Conservation (phyloP, 1,284 basidiomycete species). For the Ustilago hordei region DNA sequence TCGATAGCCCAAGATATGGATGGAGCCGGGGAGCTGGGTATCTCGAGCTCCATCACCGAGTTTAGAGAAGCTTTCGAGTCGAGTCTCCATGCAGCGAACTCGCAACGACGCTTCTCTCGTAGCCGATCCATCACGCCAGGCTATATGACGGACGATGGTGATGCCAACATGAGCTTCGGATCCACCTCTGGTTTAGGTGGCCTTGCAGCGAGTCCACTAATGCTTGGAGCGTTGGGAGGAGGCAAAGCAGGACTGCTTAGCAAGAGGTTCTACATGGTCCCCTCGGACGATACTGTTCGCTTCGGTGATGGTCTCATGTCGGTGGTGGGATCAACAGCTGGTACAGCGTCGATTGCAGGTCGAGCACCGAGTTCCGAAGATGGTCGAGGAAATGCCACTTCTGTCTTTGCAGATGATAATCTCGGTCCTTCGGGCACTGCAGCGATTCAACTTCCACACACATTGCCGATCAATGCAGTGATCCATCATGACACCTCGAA, state of each 20-base stretch:
- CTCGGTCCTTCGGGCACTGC: constrained; percentile 41
- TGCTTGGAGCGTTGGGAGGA: constrained; percentile 35
- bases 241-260: constrained; percentile 34
- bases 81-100: constrained; percentile 4
- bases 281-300: constrained; percentile 80
- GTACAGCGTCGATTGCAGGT: constrained; percentile 4
- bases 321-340: constrained; percentile 33
- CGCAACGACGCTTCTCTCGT: constrained; percentile 25
- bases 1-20: constrained; percentile 17
- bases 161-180: constrained; percentile 14
- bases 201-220: constrained; percentile 40
- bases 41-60: constrained; percentile 51
- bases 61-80: constrained; percentile 48
- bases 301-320: constrained; percentile 79
- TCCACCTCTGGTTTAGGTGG: constrained; percentile 40
- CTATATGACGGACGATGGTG: constrained; percentile 12
- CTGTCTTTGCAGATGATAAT: constrained; percentile 23
- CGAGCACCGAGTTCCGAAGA: constrained; percentile 16
- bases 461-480: constrained; percentile 31
- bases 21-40: constrained; percentile 45
- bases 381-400: constrained; percentile 6
- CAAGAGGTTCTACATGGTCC: constrained; percentile 77
- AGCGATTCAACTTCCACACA: constrained; percentile 41
- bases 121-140: constrained; percentile 30
- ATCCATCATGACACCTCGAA: constrained; percentile 22